Evolutionary conservation across 1,284 basidiomycete genomes (phyloP).

Genomic region (Ganoderma boninense): DNA sequence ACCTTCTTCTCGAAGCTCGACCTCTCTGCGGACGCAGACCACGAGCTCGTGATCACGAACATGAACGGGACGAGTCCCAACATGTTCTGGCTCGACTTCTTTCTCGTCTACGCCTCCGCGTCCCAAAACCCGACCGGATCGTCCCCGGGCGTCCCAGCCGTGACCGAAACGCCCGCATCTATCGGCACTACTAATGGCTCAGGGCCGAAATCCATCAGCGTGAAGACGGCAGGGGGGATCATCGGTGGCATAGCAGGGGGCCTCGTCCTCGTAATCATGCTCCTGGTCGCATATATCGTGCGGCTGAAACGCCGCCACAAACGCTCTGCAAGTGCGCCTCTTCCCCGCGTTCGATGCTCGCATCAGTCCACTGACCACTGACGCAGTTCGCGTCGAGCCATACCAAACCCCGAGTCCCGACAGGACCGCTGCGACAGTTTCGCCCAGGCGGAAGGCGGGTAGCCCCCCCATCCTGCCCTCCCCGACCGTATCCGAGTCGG

Average conservation of each 20-base stretch:
- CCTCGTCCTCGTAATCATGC: background rate
- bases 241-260: background rate
- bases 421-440: background rate
- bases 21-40: constrained; percentile 10
- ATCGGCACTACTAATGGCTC: background rate
- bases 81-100: constrained; percentile 33
- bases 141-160: background rate
- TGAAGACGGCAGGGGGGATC: background rate
- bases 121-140: background rate
- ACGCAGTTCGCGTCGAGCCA: background rate
- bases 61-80: constrained; percentile 33
- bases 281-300: background rate
- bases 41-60: constrained; percentile 33
- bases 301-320: background rate
- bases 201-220: background rate
- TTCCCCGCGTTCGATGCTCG: no score
- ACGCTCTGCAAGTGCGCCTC: background rate
- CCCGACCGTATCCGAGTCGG: background rate
- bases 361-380: background rate
- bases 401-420: background rate
- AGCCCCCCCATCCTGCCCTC: background rate
- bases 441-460: background rate
- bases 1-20: constrained; percentile 30
- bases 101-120: constrained; percentile 16
- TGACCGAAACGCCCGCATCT: background rate